Evolutionary conservation across 805 yeast species (phyloP), one percentile per base, ranked within the genome.

Genomic region (Metschnikowia arizonensis): DNA sequence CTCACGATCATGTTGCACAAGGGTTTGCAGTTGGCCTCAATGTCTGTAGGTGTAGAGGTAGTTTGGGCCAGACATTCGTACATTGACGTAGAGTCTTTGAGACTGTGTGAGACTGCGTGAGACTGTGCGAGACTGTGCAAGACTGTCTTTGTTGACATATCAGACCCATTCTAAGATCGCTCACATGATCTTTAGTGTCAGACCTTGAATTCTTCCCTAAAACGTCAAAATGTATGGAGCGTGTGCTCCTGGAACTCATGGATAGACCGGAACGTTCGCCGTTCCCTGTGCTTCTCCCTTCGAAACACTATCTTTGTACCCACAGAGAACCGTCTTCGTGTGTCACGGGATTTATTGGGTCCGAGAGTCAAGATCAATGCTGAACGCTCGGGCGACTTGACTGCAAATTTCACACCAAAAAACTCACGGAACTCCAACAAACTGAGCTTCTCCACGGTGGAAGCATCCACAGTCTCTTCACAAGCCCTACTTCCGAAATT

Each of bases 41-140:
- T 1, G 46, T 52, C 12, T 57, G 52, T 17, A 73, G 48, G 0
- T 63, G 66, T 3, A 40, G n/a, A n/a, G n/a, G n/a, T n/a, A n/a
- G n/a, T 1, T 50, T 42, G 0, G 84, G 84, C 84, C 84, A 80
- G 12, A 70, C 65, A 57, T 80, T n/a, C n/a, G n/a, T n/a, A n/a
- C n/a, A n/a, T n/a, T n/a, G n/a, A n/a, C n/a, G n/a, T n/a, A n/a
- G n/a, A n/a, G n/a, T n/a, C n/a, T n/a, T n/a, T n/a, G n/a, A n/a
- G n/a, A n/a, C n/a, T n/a, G n/a, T n/a, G n/a, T n/a, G n/a, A n/a
- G n/a, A n/a, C n/a, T n/a, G n/a, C n/a, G n/a, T n/a, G n/a, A n/a
- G n/a, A n/a, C n/a, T n/a, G n/a, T n/a, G n/a, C n/a, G n/a, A n/a
- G n/a, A n/a, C n/a, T n/a, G n/a, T n/a, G n/a, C n/a, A n/a, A n/a